A percentile compares a stretch with the other conserved stretches of the same genome.
These are phyloP conservation scores for Gentiana macrophylla DNA, from an alignment of 257 asterid genomes.

Conservation along the genomic window DNA sequence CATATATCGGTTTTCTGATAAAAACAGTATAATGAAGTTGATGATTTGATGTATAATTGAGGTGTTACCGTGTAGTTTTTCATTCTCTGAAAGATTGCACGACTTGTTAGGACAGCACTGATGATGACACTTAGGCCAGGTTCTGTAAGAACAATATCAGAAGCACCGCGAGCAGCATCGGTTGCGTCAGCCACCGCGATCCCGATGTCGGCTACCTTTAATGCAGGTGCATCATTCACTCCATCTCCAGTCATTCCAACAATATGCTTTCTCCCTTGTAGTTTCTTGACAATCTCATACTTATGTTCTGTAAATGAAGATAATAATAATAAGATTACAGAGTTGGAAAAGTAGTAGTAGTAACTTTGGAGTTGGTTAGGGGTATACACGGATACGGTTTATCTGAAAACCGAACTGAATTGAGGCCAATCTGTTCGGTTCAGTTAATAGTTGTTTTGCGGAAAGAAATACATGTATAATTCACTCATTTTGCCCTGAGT, in stretches of 20 bases:
- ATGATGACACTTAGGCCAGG: slow-evolving; percentile 34
- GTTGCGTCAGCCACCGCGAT: slow-evolving; percentile 35
- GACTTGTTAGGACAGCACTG: slow-evolving; percentile 34
- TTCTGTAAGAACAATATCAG: slow-evolving; percentile 33
- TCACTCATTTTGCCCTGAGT: no score
- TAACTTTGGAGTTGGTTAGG: no score
- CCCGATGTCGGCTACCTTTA: slow-evolving; percentile 33
- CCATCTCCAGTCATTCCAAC: slow-evolving; percentile 44
- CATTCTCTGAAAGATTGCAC: slow-evolving; percentile 35
- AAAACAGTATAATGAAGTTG: not conserved
- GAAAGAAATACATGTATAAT: no score
- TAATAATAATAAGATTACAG: no score
- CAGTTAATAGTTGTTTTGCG: no score
- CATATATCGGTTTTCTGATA: slow-evolving; percentile 2
- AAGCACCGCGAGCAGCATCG: slow-evolving; percentile 38
- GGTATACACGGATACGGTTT: no score
- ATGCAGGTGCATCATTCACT: slow-evolving; percentile 37
- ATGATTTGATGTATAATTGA: not conserved
- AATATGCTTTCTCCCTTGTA: slow-evolving; percentile 26
- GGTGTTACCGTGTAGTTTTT: slow-evolving; percentile 26
- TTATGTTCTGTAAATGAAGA: slow-evolving; percentile 20
- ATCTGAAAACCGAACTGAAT: no score
- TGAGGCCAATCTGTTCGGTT: no score
- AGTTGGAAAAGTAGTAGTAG: no score
- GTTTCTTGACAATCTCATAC: slow-evolving; percentile 27